Conservation (phyloP, 345 rosid genomes). For the Salix brachista region DNA sequence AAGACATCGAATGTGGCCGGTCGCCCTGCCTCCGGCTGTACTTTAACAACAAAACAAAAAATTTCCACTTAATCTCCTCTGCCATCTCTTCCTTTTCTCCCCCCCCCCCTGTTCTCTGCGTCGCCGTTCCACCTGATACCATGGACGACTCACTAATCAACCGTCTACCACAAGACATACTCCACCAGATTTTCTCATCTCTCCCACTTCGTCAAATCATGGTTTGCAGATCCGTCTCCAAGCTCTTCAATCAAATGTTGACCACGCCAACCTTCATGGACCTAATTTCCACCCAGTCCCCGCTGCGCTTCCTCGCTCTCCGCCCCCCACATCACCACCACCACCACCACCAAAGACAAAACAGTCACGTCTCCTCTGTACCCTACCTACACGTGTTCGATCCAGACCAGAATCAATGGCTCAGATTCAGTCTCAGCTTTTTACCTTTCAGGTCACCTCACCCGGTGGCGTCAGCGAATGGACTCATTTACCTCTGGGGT, state of each 20-base stretch:
- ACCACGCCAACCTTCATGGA: constrained; percentile 44
- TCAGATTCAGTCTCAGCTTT: constrained; percentile 57
- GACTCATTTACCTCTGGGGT: constrained; percentile 73
- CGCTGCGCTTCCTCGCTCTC: constrained; percentile 66
- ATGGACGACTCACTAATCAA: constrained; percentile 39
- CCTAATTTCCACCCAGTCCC: constrained; percentile 45
- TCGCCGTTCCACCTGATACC: not conserved
- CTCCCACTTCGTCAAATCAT: constrained; percentile 73
- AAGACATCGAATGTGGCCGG: not conserved
- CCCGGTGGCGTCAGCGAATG: constrained; percentile 69
- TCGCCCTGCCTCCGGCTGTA: not conserved
- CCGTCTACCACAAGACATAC: constrained; percentile 65
- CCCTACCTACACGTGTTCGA: constrained; percentile 60
- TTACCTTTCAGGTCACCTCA: constrained; percentile 68
- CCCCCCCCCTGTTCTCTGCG: not conserved
- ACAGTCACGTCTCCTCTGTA: constrained; percentile 13
- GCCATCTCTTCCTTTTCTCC: not conserved
- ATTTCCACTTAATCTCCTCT: not conserved
- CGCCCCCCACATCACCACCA: constrained; percentile 55
- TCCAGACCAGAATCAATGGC: constrained; percentile 57
- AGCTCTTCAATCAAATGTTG: constrained; percentile 46
- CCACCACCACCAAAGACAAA: constrained; percentile 15
- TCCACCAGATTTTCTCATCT: constrained; percentile 76
- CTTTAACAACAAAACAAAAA: not conserved
- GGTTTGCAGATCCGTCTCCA: constrained; percentile 68